Percentiles rank a stretch among this genome's conserved stretches.
Evolutionary conservation across 495 filamentous ascomycete species (phyloP).

Genomic region (Lasiosphaeria ovina): DNA sequence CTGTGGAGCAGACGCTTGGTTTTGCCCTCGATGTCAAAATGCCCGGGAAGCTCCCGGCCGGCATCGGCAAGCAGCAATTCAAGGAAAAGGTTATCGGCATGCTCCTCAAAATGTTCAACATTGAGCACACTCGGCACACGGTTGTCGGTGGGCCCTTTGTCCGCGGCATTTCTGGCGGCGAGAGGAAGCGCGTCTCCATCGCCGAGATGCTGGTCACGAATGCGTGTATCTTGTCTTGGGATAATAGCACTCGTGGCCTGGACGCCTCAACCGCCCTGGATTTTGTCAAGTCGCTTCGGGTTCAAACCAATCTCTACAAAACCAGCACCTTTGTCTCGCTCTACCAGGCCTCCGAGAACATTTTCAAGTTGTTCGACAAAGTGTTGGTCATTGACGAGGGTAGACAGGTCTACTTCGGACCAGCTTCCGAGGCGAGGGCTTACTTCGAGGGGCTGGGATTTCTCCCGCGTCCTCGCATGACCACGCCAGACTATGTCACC

Average conservation of each 20-base stretch:
- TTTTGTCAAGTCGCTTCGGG: slow-evolving; percentile 65
- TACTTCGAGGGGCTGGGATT: slow-evolving; percentile 87
- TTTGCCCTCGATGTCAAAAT: slow-evolving; percentile 83
- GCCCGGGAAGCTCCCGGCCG: slow-evolving; percentile 67
- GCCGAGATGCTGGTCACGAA: slow-evolving; percentile 71
- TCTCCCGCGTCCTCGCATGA: slow-evolving; percentile 73
- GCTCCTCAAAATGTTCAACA: slow-evolving; percentile 85
- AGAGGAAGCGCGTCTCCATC: slow-evolving; percentile 76
- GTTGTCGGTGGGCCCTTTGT: slow-evolving; percentile 78
- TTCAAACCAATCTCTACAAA: slow-evolving; percentile 76
- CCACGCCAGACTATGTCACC: slow-evolving; percentile 82
- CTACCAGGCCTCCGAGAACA: slow-evolving; percentile 81
- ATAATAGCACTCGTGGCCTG: slow-evolving; percentile 80
- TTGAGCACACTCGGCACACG: slow-evolving; percentile 77
- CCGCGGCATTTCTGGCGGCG: slow-evolving; percentile 82
- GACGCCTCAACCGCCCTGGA: slow-evolving; percentile 83
- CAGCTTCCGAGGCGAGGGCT: slow-evolving; percentile 60
- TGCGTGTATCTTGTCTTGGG: slow-evolving; percentile 72
- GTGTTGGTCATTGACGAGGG: slow-evolving; percentile 80
- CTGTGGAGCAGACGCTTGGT: slow-evolving; percentile 76
- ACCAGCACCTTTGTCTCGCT: slow-evolving; percentile 77
- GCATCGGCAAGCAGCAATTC: slow-evolving; percentile 64
- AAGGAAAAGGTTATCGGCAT: slow-evolving; percentile 67
- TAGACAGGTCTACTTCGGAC: slow-evolving; percentile 77
- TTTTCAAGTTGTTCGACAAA: slow-evolving; percentile 85